Evolutionary conservation across 352 stramenopile species (phyloP).

Genomic region (Globisporangium polare): DNA sequence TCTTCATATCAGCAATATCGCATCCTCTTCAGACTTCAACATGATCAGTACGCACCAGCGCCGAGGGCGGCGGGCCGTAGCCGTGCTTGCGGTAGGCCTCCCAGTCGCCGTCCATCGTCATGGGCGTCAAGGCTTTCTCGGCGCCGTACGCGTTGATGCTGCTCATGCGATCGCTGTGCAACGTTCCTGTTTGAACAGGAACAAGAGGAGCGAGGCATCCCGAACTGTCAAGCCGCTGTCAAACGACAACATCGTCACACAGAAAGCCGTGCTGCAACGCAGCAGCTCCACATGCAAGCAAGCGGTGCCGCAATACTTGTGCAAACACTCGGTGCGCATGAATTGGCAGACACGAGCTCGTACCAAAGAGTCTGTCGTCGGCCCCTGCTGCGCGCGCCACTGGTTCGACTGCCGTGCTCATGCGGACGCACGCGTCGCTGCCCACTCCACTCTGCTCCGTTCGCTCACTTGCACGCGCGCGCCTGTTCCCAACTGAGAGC

Average conservation of each 20-base stretch:
- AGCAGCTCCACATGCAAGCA: not conserved
- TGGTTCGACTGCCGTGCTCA: slow-evolving; percentile 9
- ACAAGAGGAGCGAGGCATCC: not conserved
- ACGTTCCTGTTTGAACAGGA: not conserved
- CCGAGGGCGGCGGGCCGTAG: slow-evolving; percentile 26
- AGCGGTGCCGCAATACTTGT: not conserved
- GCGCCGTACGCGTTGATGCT: slow-evolving; percentile 20
- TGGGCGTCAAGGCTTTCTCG: slow-evolving; percentile 17
- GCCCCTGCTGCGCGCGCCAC: slow-evolving; percentile 13
- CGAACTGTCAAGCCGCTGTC: not conserved
- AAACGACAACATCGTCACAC: not conserved
- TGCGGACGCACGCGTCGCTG: not conserved
- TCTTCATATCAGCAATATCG: slow-evolving; percentile 3
- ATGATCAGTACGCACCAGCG: slow-evolving; percentile 26
- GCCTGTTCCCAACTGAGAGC: not conserved
- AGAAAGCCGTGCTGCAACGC: not conserved
- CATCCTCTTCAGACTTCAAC: slow-evolving; percentile 10
- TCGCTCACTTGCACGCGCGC: not conserved
- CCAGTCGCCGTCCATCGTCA: slow-evolving; percentile 40
- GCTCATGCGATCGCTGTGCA: slow-evolving; percentile 13
- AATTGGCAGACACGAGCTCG: too few species aligned
- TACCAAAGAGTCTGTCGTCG: slow-evolving; percentile 13
- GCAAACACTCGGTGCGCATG: not conserved
- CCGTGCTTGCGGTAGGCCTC: slow-evolving; percentile 53
- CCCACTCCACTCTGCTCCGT: not conserved